These are phyloP conservation scores for Sphagnum tenellum DNA, from an alignment of 225 moss, liverwort and hornwort genomes.

Conservation along the genomic window DNA sequence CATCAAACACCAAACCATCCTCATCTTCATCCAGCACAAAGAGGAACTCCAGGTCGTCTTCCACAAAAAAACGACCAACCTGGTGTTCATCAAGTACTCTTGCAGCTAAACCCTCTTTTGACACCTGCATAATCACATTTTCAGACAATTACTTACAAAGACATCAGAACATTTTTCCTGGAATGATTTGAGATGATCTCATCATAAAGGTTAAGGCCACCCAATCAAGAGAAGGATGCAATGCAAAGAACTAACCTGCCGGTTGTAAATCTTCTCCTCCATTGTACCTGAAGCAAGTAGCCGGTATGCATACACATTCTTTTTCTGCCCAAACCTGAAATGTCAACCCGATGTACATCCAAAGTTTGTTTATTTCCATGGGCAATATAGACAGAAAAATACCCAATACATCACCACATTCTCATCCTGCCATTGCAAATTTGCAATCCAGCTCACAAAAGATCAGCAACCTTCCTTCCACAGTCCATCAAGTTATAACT, in stretches of 20 bases:
- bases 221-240: background rate
- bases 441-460: background rate
- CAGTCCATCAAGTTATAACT: too few species aligned
- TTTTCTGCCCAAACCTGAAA: slow-evolving; percentile 86
- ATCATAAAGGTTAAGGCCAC: background rate
- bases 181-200: background rate
- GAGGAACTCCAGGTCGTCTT: slow-evolving; percentile 67
- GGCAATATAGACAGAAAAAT: too few species aligned
- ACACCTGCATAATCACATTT: slow-evolving; percentile 38
- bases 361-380: too few species aligned
- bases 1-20: slow-evolving; percentile 26
- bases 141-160: background rate
- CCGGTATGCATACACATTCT: slow-evolving; percentile 87
- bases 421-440: too few species aligned
- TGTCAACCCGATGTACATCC: background rate
- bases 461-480: background rate
- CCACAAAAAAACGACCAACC: slow-evolving; percentile 66
- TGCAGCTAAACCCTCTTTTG: slow-evolving; percentile 94
- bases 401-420: too few species aligned
- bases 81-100: slow-evolving; percentile 91
- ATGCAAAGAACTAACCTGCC: slow-evolving; percentile 46
- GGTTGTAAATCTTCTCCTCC: slow-evolving; percentile 98
- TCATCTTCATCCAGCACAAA: slow-evolving; percentile 68
- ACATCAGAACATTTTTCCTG: too few species aligned
- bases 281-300: slow-evolving; percentile 92